Evolutionary conservation across 2,329 filamentous ascomycete genomes (phyloP).

Genomic region (Cladobotryum mycophilum): DNA sequence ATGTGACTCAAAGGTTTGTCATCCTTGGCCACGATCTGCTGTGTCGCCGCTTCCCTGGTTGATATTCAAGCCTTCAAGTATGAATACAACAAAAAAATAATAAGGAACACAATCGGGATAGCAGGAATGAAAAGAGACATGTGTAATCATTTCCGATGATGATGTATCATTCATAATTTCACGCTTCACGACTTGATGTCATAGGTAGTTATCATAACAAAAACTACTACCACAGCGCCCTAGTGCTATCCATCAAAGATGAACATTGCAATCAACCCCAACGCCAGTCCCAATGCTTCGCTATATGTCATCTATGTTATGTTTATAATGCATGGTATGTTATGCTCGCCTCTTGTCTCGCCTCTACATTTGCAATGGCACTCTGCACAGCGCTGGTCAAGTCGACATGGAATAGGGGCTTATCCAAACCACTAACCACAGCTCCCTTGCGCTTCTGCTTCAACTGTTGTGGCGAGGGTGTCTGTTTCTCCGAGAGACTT

Average conservation of each 20-base stretch:
- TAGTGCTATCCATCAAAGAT: neutral
- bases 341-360: constrained; percentile 30
- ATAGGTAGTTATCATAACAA: too few species aligned
- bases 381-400: constrained; percentile 82
- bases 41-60: too few species aligned
- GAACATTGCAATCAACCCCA: neutral
- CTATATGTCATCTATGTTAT: neutral
- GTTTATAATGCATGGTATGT: neutral
- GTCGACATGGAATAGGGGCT: constrained; percentile 91
- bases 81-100: too few species aligned
- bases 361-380: constrained; percentile 73
- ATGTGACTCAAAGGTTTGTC: too few species aligned
- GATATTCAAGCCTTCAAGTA: too few species aligned
- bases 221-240: too few species aligned
- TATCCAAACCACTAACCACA: constrained; percentile 77
- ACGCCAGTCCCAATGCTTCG: constrained; percentile 1
- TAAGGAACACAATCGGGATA: too few species aligned
- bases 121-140: too few species aligned
- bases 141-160: too few species aligned
- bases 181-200: too few species aligned
- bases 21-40: too few species aligned
- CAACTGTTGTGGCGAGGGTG: constrained; percentile 23
- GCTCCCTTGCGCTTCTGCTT: constrained; percentile 45
- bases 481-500: constrained; percentile 18
- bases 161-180: too few species aligned